Base-by-base conservation (phyloP, 352 stramenopile genomes). In the Halophytophthora batemanensis region DNA sequence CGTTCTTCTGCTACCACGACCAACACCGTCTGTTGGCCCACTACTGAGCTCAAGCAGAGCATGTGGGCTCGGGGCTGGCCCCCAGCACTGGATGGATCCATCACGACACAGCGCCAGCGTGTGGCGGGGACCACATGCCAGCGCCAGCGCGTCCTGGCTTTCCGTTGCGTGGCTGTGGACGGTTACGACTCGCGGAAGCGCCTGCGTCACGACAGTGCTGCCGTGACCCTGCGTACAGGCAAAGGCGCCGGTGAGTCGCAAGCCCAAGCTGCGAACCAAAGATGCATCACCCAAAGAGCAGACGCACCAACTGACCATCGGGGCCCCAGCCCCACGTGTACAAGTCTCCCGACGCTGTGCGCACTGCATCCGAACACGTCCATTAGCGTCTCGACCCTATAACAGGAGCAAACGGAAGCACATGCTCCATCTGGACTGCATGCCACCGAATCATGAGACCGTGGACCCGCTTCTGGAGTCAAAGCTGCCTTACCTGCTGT, bases 321-420 rank as follows among this genome's bases (percentile, higher is more conserved):
- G 58, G 70, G 21, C 79, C 75, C 82, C 82, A 93, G 17, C 82
- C 82, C 76, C 78, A 93, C 22, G 78, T 86, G 56, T 91, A 93
- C 23, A 91, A 39, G 46, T 93, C 80, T 1, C 80, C 76, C 6
- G 72, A 69, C 3, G 66, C 62, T 6, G 80, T 87, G 13, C 79
- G 56, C 15, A 48, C 75, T 80, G 31, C 35, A 31, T 35, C 10
- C 17, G 8, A 14, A 17, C 25, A 19, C 6, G 50, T 35, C 33
- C 25, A 34, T 58, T 15, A 21, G 21, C 18, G 36, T 43, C 18
- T 17, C n/a, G 34, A 45, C 48, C 58, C 66, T 60, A 61, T 15
- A 21, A 19, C 18, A 36, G 31, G n/a, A 10, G 33, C 15, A 17
- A 38, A 5, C 3, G 33, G 25, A 31, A 8, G 8, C 4, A 8